Conservation (phyloP, 495 filamentous ascomycete genomes). For the Penicilliopsis zonata region DNA sequence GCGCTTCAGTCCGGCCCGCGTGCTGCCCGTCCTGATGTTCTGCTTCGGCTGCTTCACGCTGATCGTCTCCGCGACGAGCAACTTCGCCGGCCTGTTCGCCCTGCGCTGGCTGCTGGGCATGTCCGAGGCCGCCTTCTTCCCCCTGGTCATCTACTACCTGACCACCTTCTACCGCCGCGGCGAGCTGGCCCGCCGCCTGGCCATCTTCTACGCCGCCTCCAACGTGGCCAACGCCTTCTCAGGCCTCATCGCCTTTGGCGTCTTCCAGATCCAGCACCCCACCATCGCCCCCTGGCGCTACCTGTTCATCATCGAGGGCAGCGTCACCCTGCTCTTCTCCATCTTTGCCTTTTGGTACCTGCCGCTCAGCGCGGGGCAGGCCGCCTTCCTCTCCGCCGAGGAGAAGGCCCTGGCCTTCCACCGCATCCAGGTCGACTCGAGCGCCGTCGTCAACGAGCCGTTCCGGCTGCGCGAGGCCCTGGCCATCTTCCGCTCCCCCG, state of each 20-base stretch:
- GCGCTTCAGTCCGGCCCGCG: constrained; percentile 47
- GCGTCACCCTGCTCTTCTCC: constrained; percentile 49
- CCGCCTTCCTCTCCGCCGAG: constrained; percentile 46
- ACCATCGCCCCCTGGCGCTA: constrained; percentile 52
- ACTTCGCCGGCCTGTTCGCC: constrained; percentile 56
- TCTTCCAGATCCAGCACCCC: constrained; percentile 56
- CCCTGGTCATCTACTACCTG: constrained; percentile 49
- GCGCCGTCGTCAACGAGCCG: constrained; percentile 57
- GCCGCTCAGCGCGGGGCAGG: constrained; percentile 48
- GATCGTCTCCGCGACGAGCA: constrained; percentile 40
- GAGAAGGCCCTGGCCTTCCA: constrained; percentile 62
- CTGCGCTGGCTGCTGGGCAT: constrained; percentile 50
- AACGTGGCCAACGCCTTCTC: constrained; percentile 65
- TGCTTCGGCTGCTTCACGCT: constrained; percentile 49
- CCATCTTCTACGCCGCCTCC: constrained; percentile 67
- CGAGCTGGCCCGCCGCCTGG: constrained; percentile 64
- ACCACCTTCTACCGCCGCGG: constrained; percentile 61
- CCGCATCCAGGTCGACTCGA: constrained; percentile 64
- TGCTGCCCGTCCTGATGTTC: constrained; percentile 60
- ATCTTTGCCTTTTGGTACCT: constrained; percentile 62
- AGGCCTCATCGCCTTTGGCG: constrained; percentile 61
- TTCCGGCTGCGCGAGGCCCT: constrained; percentile 56
- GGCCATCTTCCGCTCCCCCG: constrained; percentile 49
- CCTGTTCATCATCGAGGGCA: constrained; percentile 67
- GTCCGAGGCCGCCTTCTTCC: constrained; percentile 64